phyloP scores from a whole-genome alignment of 129 eudicot genomes.

The sunflower (Helianthus annuus) region HanXRQr2.0-SUNRISE NC_035438.2:137362133-137362632 shows the following conservation, averaged over 20 bases:
- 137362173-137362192: conserved; percentile 7
- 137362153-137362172: not conserved
- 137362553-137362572: conserved; percentile 4
- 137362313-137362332: conserved; percentile 4
- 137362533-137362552: not conserved
- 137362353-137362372: conserved; percentile 8
- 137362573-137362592: conserved; percentile 10
- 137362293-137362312: not conserved
- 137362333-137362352: not conserved
- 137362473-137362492: not conserved
- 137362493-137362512: conserved; percentile 6
- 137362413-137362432: not conserved
- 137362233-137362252: not conserved
- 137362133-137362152: too few species aligned
- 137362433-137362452: not conserved
- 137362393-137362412: conserved; percentile 1
- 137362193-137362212: not conserved
- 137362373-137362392: not conserved
- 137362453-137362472: not conserved
- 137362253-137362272: not conserved
- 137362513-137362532: not conserved
- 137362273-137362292: conserved; percentile 4
- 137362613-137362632: not conserved
- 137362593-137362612: conserved; percentile 14
- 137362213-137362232: not conserved